Conservation (phyloP, 495 filamentous ascomycete species). For the Platismatia glauca region DNA sequence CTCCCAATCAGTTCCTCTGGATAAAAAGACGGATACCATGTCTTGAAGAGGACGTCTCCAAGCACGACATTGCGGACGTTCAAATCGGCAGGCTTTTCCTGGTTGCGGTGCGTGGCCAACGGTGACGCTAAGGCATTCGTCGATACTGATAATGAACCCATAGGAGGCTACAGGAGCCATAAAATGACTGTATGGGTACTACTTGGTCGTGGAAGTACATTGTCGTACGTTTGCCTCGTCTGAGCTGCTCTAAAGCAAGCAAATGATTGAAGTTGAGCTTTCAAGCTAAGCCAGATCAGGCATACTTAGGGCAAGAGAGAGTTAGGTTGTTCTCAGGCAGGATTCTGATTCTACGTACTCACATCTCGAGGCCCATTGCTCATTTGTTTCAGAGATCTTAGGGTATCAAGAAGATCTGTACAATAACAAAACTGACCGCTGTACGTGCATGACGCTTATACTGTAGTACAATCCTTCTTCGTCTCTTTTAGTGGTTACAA, state of each 20-base stretch:
- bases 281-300: background rate
- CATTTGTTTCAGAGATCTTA: background rate
- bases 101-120: constrained; percentile 21
- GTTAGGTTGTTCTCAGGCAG: too few species aligned
- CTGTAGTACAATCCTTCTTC: background rate
- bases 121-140: constrained; percentile 13
- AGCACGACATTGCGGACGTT: constrained; percentile 69
- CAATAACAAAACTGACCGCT: background rate
- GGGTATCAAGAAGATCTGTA: too few species aligned
- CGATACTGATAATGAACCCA: constrained; percentile 14
- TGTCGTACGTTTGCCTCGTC: background rate
- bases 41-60: constrained; percentile 61
- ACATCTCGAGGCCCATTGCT: background rate
- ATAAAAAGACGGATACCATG: constrained; percentile 74
- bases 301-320: background rate
- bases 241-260: background rate
- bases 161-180: constrained; percentile 4
- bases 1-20: constrained; percentile 66
- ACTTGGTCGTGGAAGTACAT: background rate
- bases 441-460: background rate
- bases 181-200: background rate
- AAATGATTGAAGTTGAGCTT: background rate
- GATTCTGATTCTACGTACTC: too few species aligned
- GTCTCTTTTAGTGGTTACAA: background rate
- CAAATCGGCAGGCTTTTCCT: constrained; percentile 40